Percentiles rank a stretch among this genome's conserved stretches.
These are phyloP conservation scores for Amorphotheca resinae DNA, from an alignment of 495 filamentous ascomycete species.

Conservation along the genomic window DNA sequence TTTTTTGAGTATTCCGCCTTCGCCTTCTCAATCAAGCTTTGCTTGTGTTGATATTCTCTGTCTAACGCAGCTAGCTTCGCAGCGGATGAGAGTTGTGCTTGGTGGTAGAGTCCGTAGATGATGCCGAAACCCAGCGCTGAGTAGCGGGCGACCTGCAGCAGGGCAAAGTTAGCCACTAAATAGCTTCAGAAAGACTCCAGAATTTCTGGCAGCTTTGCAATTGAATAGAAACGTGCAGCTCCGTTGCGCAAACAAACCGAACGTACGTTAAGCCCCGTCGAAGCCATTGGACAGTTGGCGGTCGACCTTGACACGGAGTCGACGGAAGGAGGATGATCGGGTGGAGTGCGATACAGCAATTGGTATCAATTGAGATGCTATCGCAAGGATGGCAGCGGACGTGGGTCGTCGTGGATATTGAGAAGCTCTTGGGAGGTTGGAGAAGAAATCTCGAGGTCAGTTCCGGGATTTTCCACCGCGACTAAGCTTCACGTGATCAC, in stretches of 20 bases:
- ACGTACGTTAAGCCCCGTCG: constrained; percentile 50
- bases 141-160: constrained; percentile 78
- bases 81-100: constrained; percentile 55
- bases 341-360: constrained; percentile 9
- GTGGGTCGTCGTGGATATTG: constrained; percentile 19
- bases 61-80: constrained; percentile 54
- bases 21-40: constrained; percentile 75
- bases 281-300: constrained; percentile 33
- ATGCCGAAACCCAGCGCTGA: constrained; percentile 76
- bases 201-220: background rate
- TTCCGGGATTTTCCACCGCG: constrained; percentile 8
- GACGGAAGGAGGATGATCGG: constrained; percentile 1
- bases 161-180: constrained; percentile 5
- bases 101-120: constrained; percentile 87
- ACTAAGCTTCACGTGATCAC: constrained; percentile 6
- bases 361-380: constrained; percentile 21
- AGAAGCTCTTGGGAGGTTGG: constrained; percentile 17
- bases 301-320: constrained; percentile 11
- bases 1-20: constrained; percentile 81
- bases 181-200: constrained; percentile 1
- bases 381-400: constrained; percentile 12
- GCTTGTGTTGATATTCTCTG: constrained; percentile 76
- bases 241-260: constrained; percentile 2
- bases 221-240: background rate
- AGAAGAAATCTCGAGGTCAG: constrained; percentile 8